A percentile compares a stretch with the other conserved stretches of the same genome.
Conservation (phyloP, 371 early-diverging fungal species). For the Globomyces sp. region DNA sequence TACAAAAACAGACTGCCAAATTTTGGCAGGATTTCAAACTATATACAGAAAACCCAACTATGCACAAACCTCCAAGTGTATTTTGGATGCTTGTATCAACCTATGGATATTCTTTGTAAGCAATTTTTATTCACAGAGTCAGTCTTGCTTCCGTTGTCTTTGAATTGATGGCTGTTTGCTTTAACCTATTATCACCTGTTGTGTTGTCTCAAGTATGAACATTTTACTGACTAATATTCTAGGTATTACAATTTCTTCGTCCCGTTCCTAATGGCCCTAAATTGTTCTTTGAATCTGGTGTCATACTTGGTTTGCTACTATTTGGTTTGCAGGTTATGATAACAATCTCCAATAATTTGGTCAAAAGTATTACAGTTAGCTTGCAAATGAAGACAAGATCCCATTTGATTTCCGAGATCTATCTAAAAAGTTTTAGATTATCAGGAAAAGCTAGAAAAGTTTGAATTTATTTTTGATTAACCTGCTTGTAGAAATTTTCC, state of each 20-base stretch:
- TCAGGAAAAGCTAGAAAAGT: not conserved
- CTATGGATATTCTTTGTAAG: too few species aligned
- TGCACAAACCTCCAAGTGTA: not conserved
- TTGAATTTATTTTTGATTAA: too few species aligned
- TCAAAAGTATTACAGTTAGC: not conserved
- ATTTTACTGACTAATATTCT: not conserved
- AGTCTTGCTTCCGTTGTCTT: not conserved
- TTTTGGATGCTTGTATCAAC: not conserved
- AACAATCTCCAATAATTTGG: constrained; percentile 1
- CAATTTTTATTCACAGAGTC: not conserved
- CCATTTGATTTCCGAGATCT: not conserved
- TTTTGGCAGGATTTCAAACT: constrained; percentile 4
- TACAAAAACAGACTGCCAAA: not conserved
- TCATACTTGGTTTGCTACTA: not conserved
- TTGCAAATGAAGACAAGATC: not conserved
- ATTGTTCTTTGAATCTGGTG: not conserved
- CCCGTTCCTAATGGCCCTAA: not conserved
- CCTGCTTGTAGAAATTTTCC: not conserved
- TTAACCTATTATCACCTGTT: not conserved
- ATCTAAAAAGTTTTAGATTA: constrained; percentile 9
- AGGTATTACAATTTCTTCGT: not conserved
- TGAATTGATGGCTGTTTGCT: not conserved
- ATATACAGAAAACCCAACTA: not conserved
- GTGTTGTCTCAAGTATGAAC: too few species aligned
- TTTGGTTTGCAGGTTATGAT: not conserved